Evolutionary conservation across 2,329 filamentous ascomycete species (phyloP).

Genomic region (Colletotrichum tropicicola): DNA sequence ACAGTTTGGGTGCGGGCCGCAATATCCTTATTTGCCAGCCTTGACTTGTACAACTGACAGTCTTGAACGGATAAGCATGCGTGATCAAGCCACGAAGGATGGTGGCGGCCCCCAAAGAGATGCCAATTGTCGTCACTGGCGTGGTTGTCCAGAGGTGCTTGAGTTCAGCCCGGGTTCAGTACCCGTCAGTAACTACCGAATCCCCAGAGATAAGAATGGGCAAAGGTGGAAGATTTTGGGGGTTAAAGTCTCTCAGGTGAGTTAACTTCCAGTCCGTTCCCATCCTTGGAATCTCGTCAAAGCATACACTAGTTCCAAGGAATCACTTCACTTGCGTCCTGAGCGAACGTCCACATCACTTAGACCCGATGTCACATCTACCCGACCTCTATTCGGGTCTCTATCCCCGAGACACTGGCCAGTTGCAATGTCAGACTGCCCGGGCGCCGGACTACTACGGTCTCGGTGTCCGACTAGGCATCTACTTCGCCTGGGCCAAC

Average conservation of each 20-base stretch:
- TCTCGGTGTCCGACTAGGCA: conserved; percentile 41
- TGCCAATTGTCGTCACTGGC: background rate
- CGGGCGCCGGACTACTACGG: conserved; percentile 42
- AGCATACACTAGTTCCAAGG: no score
- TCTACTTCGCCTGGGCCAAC: conserved; percentile 42
- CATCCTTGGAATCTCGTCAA: no score
- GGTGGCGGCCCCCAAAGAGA: background rate
- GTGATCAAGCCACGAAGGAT: background rate
- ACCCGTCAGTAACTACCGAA: no score
- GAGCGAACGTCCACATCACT: no score
- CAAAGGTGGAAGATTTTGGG: no score
- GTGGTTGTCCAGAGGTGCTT: background rate
- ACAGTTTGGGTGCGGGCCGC: background rate
- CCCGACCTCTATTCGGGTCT: background rate
- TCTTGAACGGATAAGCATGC: background rate
- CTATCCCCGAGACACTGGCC: background rate
- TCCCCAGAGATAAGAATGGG: no score
- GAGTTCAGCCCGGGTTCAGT: background rate
- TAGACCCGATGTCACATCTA: background rate
- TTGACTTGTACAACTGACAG: background rate
- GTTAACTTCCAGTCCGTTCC: no score
- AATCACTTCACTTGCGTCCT: no score
- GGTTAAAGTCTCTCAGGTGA: no score
- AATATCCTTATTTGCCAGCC: background rate
- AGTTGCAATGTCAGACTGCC: conserved; percentile 28